These are phyloP conservation scores for Suhomyces sp. DNA, from an alignment of 805 yeast species.

Conservation along the genomic window DNA sequence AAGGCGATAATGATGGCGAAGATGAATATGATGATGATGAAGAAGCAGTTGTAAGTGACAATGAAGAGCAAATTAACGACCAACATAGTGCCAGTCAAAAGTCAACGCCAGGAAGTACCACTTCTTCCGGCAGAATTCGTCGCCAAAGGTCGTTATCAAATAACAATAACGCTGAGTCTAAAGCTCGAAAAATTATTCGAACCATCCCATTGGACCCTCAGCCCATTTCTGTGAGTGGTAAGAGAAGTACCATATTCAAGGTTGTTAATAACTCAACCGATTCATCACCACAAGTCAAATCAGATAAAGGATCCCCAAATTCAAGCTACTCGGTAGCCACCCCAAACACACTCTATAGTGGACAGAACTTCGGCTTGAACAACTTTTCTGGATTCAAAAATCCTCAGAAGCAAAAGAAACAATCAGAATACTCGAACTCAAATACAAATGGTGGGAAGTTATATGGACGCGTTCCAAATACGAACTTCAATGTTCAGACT, in stretches of 20 bases:
- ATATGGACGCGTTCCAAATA: not conserved
- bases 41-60: constrained; percentile 23
- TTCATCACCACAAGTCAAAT: constrained; percentile 26
- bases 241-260: constrained; percentile 39
- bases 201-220: constrained; percentile 83
- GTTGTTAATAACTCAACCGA: constrained; percentile 36
- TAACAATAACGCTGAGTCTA: constrained; percentile 62
- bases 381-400: not conserved
- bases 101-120: constrained; percentile 39
- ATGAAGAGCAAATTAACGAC: constrained; percentile 11
- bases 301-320: constrained; percentile 10
- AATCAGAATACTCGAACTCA: no score
- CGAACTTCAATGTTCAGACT: not conserved
- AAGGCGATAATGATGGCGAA: constrained; percentile 8
- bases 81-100: constrained; percentile 22
- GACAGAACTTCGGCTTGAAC: not conserved
- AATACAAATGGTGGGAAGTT: not conserved
- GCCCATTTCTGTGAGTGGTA: constrained; percentile 54
- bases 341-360: not conserved
- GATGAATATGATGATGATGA: constrained; percentile 18
- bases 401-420: not conserved
- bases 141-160: constrained; percentile 53
- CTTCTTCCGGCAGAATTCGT: constrained; percentile 31
- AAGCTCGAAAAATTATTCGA: constrained; percentile 71
- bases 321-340: not conserved